Conservation (phyloP, 441 rosid genomes). For the Pelargonium fulgidum region DNA sequence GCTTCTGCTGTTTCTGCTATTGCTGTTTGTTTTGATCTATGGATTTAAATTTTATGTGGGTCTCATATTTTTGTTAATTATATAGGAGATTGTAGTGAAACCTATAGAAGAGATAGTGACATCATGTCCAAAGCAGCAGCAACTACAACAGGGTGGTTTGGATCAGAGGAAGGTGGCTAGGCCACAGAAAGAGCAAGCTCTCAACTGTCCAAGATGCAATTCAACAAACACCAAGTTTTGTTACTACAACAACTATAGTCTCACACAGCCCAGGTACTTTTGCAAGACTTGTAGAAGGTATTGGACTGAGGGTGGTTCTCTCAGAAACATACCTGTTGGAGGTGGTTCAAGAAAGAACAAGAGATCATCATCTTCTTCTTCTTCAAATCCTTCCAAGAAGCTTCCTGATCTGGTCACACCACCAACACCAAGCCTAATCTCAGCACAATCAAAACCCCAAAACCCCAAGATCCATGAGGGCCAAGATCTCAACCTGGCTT, state of each 20-base stretch:
- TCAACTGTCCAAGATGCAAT: conserved; percentile 93
- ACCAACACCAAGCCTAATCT: not conserved
- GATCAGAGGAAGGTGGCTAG: conserved; percentile 35
- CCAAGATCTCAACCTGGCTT: conserved; percentile 74
- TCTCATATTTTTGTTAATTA: not conserved
- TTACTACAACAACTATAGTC: conserved; percentile 92
- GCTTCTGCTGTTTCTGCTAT: conserved; percentile 21
- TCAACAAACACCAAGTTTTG: conserved; percentile 90
- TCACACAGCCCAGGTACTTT: conserved; percentile 87
- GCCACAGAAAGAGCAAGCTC: conserved; percentile 61
- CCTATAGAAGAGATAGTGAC: conserved; percentile 71
- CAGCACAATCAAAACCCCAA: conserved; percentile 11
- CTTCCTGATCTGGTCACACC: conserved; percentile 48
- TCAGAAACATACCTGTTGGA: conserved; percentile 88
- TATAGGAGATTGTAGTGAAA: conserved; percentile 74
- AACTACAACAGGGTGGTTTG: conserved; percentile 5
- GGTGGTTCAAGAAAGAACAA: conserved; percentile 87
- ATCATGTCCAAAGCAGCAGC: conserved; percentile 33
- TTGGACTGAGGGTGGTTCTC: conserved; percentile 95
- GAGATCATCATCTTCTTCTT: conserved; percentile 41
- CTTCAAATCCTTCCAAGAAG: conserved; percentile 30
- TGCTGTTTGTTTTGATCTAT: conserved; percentile 17
- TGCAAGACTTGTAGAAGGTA: conserved; percentile 90
- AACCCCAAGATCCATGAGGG: conserved; percentile 59
- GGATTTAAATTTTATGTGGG: not conserved